Base-by-base conservation (phyloP, 1,284 basidiomycete genomes). In the Ganoderma multipileum region DNA sequence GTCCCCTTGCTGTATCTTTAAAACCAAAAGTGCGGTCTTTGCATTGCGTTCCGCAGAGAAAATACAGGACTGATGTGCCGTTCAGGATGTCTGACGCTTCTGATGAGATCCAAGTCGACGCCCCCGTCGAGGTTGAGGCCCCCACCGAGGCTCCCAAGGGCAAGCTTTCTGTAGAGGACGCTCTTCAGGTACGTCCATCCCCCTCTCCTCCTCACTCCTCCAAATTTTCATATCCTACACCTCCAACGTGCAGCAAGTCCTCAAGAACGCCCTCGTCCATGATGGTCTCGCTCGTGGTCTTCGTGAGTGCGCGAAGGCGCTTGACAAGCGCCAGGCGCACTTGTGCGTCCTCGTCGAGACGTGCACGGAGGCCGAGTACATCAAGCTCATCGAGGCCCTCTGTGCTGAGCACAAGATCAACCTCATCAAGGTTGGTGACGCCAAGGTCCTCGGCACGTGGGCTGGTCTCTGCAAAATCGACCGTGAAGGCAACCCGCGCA, bases 341-440 rank as follows among this genome's bases (percentile, higher is more conserved):
- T 90, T 99, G 70, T 99, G 97, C 85, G 97, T 99, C 73, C 93
- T 99, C 80, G 96, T 98, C 82, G 97, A 99, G 91, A 96, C 96
- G 71, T 98, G 96, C 89, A 97, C 94, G 71, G 97, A 99, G 87
- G 95, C 96, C 77, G 97, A 98, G 86, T 99, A 99, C 91, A 94
- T 98, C 89, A 99, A 99, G 89, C 95, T 99, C 86, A 98, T 99
- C 77, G 97, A 99, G 87, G 97, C 97, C 65, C 95, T 99, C 80
- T 99, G 97, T 84, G 95, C 95, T 76, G 97, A 98, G 88, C 95
- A 98, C 91, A 96, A 96, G 84, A 98, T 99, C 86, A 96, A 97
- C 89, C 87, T 99, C 75, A 98, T 99, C 93, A 98, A 98, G 87
- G 96, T 99, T 79, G 90, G 90, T 77, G 97, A 99, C 85, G 94